phyloP scores from a whole-genome alignment of 352 stramenopile species.

The Phytophthora rubi region DNA sequence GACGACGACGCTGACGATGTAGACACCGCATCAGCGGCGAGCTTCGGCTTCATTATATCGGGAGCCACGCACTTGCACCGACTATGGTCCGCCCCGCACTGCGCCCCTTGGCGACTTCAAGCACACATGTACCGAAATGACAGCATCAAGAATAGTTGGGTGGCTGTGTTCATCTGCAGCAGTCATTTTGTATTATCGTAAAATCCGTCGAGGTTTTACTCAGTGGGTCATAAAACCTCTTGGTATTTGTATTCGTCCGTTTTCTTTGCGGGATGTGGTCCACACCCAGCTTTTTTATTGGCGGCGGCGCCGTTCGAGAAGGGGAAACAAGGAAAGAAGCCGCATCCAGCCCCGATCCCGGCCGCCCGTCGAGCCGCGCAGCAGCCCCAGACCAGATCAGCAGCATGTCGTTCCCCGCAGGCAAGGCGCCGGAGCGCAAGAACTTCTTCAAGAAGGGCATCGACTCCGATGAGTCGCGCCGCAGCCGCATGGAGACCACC shows the following conservation, averaged over 20 bases:
- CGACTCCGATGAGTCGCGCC: conserved; percentile 76
- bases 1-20: conserved; percentile 1
- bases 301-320: conserved; percentile 31
- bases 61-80: neutral
- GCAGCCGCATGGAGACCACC: conserved; percentile 77
- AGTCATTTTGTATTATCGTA: conserved; percentile 7
- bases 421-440: conserved; percentile 77
- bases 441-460: conserved; percentile 85
- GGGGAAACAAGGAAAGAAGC: conserved; percentile 43
- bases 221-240: conserved; percentile 26
- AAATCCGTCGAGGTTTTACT: conserved; percentile 34
- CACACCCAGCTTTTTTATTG: conserved; percentile 35
- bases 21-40: neutral
- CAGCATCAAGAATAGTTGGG: neutral
- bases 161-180: neutral
- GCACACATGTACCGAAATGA: conserved; percentile 10
- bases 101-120: conserved; percentile 32
- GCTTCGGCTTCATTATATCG: conserved; percentile 17
- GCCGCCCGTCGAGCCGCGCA: conserved; percentile 15
- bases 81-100: conserved; percentile 8
- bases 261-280: conserved; percentile 32
- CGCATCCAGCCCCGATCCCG: conserved; percentile 21
- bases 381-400: conserved; percentile 11
- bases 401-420: conserved; percentile 73
- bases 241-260: conserved; percentile 12